These are phyloP conservation scores for Botryosphaeria agaves DNA, from an alignment of 2,329 filamentous ascomycete genomes.

Conservation along the genomic window DNA sequence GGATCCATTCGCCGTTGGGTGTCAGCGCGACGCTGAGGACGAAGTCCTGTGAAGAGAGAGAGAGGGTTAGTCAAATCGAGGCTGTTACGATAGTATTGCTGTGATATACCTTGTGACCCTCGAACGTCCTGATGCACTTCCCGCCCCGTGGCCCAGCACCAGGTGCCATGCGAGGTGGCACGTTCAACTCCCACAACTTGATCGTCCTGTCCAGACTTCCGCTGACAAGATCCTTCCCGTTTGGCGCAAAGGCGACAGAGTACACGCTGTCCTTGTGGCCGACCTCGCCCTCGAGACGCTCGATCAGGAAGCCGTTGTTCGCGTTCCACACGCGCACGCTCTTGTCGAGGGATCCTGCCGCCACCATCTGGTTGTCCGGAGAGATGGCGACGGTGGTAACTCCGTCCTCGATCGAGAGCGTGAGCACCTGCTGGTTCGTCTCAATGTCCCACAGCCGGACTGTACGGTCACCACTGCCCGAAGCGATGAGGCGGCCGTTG, in stretches of 20 bases:
- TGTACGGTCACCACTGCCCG: conserved; percentile 84
- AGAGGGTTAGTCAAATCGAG: conserved; percentile 3
- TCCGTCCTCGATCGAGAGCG: conserved; percentile 84
- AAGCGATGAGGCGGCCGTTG: conserved; percentile 86
- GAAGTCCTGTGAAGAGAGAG: conserved; percentile 50
- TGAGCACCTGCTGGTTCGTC: conserved; percentile 62
- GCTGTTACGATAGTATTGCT: neutral
- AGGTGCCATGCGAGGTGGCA: conserved; percentile 48
- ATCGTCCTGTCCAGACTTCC: conserved; percentile 96
- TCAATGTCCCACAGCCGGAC: conserved; percentile 95
- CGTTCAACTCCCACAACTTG: conserved; percentile 93
- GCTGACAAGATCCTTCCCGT: conserved; percentile 80
- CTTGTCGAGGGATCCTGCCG: conserved; percentile 90
- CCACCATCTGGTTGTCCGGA: conserved; percentile 83
- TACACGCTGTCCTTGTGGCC: conserved; percentile 97
- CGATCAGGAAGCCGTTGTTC: conserved; percentile 66
- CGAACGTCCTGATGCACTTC: conserved; percentile 91
- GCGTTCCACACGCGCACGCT: conserved; percentile 97
- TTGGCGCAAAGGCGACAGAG: conserved; percentile 88
- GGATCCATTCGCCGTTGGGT: conserved; percentile 86
- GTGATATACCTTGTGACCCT: conserved; percentile 68
- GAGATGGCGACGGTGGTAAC: conserved; percentile 97
- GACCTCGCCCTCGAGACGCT: conserved; percentile 80
- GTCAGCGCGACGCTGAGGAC: conserved; percentile 91
- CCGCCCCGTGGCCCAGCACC: conserved; percentile 61